These are phyloP conservation scores for Solanum aculeatissimum DNA, from an alignment of 305 asterid genomes.

Conservation along the genomic window DNA sequence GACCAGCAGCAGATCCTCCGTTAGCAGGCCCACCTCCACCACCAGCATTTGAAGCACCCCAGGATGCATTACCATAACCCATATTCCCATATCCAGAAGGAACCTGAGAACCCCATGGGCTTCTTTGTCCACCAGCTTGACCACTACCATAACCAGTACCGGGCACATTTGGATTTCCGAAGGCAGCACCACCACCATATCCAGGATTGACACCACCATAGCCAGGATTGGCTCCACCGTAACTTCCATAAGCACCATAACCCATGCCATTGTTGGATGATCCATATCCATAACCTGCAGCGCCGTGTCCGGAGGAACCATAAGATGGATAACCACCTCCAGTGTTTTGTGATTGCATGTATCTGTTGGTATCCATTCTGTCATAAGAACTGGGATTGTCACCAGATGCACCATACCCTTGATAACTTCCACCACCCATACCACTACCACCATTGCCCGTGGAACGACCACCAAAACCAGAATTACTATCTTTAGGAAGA, in stretches of 20 bases:
- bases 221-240: conserved; percentile 40
- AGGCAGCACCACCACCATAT: conserved; percentile 53
- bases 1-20: conserved; percentile 38
- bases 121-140: conserved; percentile 29
- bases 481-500: conserved; percentile 61
- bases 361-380: conserved; percentile 58
- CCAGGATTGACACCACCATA: conserved; percentile 49
- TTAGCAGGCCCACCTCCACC: conserved; percentile 35
- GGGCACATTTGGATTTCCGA: conserved; percentile 44
- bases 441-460: background rate
- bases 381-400: conserved; percentile 53
- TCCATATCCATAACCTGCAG: conserved; percentile 39
- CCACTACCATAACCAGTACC: background rate
- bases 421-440: background rate
- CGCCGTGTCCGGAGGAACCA: conserved; percentile 50
- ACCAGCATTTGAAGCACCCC: background rate
- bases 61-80: conserved; percentile 30
- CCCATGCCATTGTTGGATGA: conserved; percentile 56
- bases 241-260: conserved; percentile 59
- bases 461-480: conserved; percentile 28
- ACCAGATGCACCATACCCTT: background rate
- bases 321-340: conserved; percentile 66
- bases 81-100: conserved; percentile 45
- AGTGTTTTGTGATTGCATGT: conserved; percentile 41
- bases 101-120: conserved; percentile 51